Evolutionary conservation across 164 flowering plant species (phyloP), one percentile per base, ranked within the genome.

Genomic region (Liquidambar formosana): DNA sequence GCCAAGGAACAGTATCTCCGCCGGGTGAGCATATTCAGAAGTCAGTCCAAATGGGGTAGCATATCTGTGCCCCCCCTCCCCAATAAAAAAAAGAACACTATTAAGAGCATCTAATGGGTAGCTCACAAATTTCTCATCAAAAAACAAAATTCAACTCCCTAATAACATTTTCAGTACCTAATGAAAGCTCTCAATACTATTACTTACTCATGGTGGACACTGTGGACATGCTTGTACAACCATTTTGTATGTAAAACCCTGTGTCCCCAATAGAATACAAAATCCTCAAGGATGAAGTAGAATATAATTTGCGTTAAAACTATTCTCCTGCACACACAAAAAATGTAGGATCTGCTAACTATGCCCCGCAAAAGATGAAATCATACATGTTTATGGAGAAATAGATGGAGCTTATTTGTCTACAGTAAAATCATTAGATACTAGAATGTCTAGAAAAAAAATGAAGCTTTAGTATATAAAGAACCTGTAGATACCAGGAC

Each of bases 1-100:
- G 44, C 99, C 99, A 77, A 96, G 92, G 79, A 96, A 93, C 64
- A 96, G 60, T 67, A 96, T 93, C 86, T 96, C 99, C 73, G 91
- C 97, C 74, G 99, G 99, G 72, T 96, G 99, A 75, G 99, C 99
- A 85, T 96, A 96, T 78, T 96, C 99, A 48, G 99, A 93, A 51
- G 99, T 96, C 79, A 93, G 80, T 64, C 98, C 99, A 84, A 96
- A 96, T 25, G 99, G 97, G 52, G 99, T 96, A 16, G 98, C 99
- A 80, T 90, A 93, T 73, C 99, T 92, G 86, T 6, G 41, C 41
- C n/a, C n/a, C n/a, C n/a, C n/a, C n/a, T n/a, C n/a, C n/a, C n/a
- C n/a, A 38, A 59, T 21, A 73, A 14, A 66, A n/a, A n/a, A n/a
- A n/a, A n/a, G n/a, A n/a, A n/a, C n/a, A n/a, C n/a, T n/a, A n/a